Percentiles rank a stretch among this genome's conserved stretches.
Conservation (phyloP, 1,139 yeast species). For the Sugiyamaella pinicola region DNA sequence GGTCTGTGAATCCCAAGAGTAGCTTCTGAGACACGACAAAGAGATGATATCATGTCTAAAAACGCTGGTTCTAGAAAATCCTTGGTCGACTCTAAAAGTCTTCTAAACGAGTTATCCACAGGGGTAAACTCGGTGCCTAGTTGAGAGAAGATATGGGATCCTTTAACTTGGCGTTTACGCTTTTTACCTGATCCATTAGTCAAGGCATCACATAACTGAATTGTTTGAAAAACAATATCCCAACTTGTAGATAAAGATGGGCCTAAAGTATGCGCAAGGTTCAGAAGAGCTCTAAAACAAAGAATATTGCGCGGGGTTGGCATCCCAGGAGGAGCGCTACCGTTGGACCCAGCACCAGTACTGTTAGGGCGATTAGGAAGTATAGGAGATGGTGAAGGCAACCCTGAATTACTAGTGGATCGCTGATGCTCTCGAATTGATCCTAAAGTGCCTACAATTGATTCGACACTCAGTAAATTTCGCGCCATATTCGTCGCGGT, state of each 20-base stretch:
- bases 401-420: slow-evolving; percentile 38
- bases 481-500: slow-evolving; percentile 19
- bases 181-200: slow-evolving; percentile 41
- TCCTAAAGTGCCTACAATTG: slow-evolving; percentile 58
- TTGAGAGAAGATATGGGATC: slow-evolving; percentile 32
- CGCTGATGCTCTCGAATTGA: slow-evolving; percentile 21
- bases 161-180: slow-evolving; percentile 24
- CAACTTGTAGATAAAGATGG: slow-evolving; percentile 68
- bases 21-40: slow-evolving; percentile 39
- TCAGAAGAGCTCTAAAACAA: slow-evolving; percentile 76
- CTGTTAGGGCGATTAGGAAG: slow-evolving; percentile 13
- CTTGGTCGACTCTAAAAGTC: slow-evolving; percentile 62
- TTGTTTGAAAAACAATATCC: slow-evolving; percentile 64
- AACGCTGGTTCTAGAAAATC: slow-evolving; percentile 57
- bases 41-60: slow-evolving; percentile 48
- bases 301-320: slow-evolving; percentile 62
- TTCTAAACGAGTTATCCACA: slow-evolving; percentile 58
- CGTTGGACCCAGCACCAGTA: neutral
- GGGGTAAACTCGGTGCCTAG: slow-evolving; percentile 51
- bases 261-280: slow-evolving; percentile 78
- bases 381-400: slow-evolving; percentile 17
- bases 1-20: slow-evolving; percentile 14
- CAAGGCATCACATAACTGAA: slow-evolving; percentile 69
- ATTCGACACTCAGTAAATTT: slow-evolving; percentile 58
- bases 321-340: slow-evolving; percentile 1